phyloP scores from a whole-genome alignment of 371 early-diverging fungal species.

The Mitosporidium daphniae region DNA sequence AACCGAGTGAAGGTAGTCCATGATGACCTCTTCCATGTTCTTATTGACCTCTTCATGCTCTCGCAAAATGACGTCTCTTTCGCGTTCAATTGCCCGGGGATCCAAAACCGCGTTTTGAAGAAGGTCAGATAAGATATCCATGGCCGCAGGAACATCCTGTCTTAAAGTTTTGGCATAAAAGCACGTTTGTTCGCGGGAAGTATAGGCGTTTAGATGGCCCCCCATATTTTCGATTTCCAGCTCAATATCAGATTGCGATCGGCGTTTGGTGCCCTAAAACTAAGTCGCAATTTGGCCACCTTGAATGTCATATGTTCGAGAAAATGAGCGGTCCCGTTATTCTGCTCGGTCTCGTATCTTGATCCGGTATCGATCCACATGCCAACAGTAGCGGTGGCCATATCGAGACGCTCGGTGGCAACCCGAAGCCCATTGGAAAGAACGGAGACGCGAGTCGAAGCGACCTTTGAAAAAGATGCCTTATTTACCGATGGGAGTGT shows the following conservation, averaged over 20 bases:
- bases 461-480: too few species aligned
- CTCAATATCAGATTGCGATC: slow-evolving; percentile 53
- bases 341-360: slow-evolving; percentile 42
- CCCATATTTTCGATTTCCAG: slow-evolving; percentile 78
- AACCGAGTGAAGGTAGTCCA: slow-evolving; percentile 60
- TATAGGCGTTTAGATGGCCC: slow-evolving; percentile 77
- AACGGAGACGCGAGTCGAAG: slow-evolving; percentile 24
- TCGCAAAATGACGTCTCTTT: slow-evolving; percentile 62
- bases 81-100: slow-evolving; percentile 43
- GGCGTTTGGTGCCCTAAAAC: slow-evolving; percentile 46
- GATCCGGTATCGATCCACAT: slow-evolving; percentile 88
- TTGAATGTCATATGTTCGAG: slow-evolving; percentile 93
- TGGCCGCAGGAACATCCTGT: slow-evolving; percentile 37
- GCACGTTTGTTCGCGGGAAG: slow-evolving; percentile 81
- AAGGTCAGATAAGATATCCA: slow-evolving; percentile 67
- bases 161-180: slow-evolving; percentile 73
- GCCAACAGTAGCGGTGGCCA: slow-evolving; percentile 58
- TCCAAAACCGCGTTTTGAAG: slow-evolving; percentile 48
- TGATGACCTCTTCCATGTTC: slow-evolving; percentile 68
- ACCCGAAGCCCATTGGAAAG: slow-evolving; percentile 66
- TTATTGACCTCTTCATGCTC: slow-evolving; percentile 81
- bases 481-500: too few species aligned
- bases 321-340: slow-evolving; percentile 83
- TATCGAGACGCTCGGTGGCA: slow-evolving; percentile 31
- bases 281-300: too few species aligned